A percentile compares a stretch with the other conserved stretches of the same genome.
Evolutionary conservation across 2,329 filamentous ascomycete genomes (phyloP).

Genomic region (Cadophora sp.): DNA sequence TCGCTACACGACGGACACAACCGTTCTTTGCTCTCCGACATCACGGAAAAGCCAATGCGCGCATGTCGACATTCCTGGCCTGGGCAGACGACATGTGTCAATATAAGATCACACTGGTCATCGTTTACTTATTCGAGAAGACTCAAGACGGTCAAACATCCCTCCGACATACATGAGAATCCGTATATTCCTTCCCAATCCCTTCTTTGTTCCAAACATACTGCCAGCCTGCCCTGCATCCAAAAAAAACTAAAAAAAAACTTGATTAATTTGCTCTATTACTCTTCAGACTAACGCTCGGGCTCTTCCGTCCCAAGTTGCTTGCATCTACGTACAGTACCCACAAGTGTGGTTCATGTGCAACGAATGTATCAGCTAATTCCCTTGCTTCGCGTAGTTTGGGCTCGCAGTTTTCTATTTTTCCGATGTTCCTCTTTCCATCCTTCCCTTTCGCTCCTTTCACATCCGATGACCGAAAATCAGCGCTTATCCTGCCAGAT

Average conservation of each 20-base stretch:
- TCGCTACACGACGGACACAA: not conserved
- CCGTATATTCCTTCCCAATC: not conserved
- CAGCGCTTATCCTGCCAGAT: too few relatives aligned
- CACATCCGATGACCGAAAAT: too few relatives aligned
- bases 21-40: not conserved
- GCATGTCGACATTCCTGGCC: not conserved
- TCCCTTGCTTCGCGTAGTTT: too few relatives aligned
- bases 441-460: too few relatives aligned
- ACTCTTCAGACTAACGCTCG: not conserved
- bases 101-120: not conserved
- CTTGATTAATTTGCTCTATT: too few relatives aligned
- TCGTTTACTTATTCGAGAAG: not conserved
- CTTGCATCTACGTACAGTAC: not conserved
- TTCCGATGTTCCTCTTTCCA: too few relatives aligned
- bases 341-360: not conserved
- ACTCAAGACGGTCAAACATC: not conserved
- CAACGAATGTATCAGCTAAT: not conserved
- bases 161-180: not conserved
- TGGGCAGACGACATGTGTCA: constrained; percentile 10
- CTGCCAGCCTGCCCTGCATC: not conserved
- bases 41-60: not conserved
- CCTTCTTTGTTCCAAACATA: not conserved
- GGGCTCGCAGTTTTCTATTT: too few relatives aligned
- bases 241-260: too few relatives aligned
- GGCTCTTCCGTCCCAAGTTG: not conserved